Percentiles rank a stretch among this genome's conserved stretches.
Evolutionary conservation across 257 asterid species (phyloP).

Genomic region (Buddleja alternifolia): DNA sequence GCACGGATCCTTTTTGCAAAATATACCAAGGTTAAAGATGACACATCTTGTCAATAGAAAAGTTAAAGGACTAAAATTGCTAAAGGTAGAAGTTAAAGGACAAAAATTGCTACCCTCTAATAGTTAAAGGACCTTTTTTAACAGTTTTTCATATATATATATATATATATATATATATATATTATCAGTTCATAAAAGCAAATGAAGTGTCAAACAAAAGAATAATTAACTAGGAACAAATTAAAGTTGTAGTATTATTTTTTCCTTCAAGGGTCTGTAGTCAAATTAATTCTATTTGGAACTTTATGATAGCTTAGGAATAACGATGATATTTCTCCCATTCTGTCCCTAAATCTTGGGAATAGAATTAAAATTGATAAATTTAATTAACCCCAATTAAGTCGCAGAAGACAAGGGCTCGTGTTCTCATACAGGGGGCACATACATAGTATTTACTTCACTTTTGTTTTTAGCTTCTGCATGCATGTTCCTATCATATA

Average conservation of each 20-base stretch:
- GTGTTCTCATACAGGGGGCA: slow-evolving; percentile 50
- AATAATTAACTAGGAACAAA: too few species aligned
- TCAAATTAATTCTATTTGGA: neutral
- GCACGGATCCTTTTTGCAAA: too few species aligned
- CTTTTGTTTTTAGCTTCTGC: slow-evolving; percentile 21
- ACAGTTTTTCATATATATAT: too few species aligned
- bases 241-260: neutral
- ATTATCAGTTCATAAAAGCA: too few species aligned
- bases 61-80: too few species aligned
- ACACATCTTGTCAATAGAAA: too few species aligned
- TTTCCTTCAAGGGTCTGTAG: neutral
- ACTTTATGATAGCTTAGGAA: slow-evolving; percentile 9
- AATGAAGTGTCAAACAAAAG: too few species aligned
- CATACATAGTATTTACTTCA: slow-evolving; percentile 36
- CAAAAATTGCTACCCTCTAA: too few species aligned
- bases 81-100: too few species aligned
- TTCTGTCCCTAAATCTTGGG: slow-evolving; percentile 45
- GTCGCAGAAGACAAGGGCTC: slow-evolving; percentile 58
- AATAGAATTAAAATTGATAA: slow-evolving; percentile 1
- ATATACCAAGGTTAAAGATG: too few species aligned
- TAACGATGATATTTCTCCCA: slow-evolving; percentile 30
- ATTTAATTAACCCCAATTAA: slow-evolving; percentile 10
- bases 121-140: too few species aligned
- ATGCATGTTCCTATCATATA: neutral
- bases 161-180: too few species aligned